A percentile compares a stretch with the other conserved stretches of the same genome.
Conservation (phyloP, 805 yeast species). For the Komagataella kurtzmanii region DNA sequence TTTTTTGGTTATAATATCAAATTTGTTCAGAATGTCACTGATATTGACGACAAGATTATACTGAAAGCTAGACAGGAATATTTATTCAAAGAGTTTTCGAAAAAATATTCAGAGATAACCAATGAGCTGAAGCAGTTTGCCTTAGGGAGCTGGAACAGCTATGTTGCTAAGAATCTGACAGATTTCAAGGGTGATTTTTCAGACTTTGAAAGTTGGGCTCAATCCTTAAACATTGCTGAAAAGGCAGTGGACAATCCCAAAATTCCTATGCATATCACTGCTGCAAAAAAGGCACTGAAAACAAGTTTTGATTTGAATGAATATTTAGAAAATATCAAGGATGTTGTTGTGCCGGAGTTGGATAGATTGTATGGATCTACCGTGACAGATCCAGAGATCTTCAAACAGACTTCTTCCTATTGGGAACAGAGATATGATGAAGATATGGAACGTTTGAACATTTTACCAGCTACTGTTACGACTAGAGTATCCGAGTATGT, state of each 20-base stretch:
- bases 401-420: constrained; percentile 67
- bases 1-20: constrained; percentile 82
- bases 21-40: constrained; percentile 96
- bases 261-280: constrained; percentile 69
- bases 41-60: constrained; percentile 94
- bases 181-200: constrained; percentile 17
- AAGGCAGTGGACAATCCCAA: constrained; percentile 58
- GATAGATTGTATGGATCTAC: constrained; percentile 63
- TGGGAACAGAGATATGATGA: constrained; percentile 82
- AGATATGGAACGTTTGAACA: constrained; percentile 81
- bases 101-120: constrained; percentile 14
- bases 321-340: constrained; percentile 45
- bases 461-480: constrained; percentile 69
- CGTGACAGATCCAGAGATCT: constrained; percentile 76
- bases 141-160: constrained; percentile 29
- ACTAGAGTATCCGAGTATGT: constrained; percentile 94
- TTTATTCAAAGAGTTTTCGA: constrained; percentile 50
- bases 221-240: constrained; percentile 31
- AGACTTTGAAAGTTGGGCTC: constrained; percentile 39
- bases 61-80: constrained; percentile 85
- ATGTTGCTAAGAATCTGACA: constrained; percentile 42
- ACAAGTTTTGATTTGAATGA: constrained; percentile 13
- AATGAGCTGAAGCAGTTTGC: constrained; percentile 24
- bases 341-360: constrained; percentile 58
- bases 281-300: constrained; percentile 36